Evolutionary conservation across 148 eudicot species (phyloP).

Genomic region (Rheum nobile): DNA sequence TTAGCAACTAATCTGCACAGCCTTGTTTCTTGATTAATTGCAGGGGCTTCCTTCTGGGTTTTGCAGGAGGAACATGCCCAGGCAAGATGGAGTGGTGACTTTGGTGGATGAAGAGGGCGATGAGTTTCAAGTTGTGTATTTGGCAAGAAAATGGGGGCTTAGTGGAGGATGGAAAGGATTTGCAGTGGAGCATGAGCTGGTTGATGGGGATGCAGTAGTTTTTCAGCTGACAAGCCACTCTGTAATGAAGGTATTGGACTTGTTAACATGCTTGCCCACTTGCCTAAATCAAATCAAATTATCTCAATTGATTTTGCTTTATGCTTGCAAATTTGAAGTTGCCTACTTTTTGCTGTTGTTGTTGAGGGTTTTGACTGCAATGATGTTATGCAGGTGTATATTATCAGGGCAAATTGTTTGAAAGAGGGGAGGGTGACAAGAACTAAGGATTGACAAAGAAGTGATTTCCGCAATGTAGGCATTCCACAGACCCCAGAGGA

Average conservation of each 20-base stretch:
- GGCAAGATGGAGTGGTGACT: constrained; percentile 43
- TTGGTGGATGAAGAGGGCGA: constrained; percentile 66
- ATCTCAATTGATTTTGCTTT: background rate
- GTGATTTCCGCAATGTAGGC: background rate
- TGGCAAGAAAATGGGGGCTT: constrained; percentile 67
- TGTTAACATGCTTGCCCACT: no score
- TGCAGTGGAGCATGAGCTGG: constrained; percentile 52
- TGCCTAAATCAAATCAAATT: no score
- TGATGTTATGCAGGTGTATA: constrained; percentile 1
- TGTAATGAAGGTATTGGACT: constrained; percentile 39
- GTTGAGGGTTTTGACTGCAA: background rate
- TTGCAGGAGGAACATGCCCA: constrained; percentile 51
- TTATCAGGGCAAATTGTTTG: constrained; percentile 5
- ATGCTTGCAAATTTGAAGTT: background rate
- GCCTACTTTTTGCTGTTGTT: background rate
- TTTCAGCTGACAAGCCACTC: constrained; percentile 50
- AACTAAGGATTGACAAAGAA: background rate
- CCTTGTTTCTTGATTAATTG: background rate
- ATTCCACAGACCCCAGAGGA: no score
- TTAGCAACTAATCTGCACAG: background rate
- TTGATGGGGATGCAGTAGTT: constrained; percentile 77
- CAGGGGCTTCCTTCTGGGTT: constrained; percentile 42
- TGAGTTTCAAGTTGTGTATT: constrained; percentile 49
- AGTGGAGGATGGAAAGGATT: constrained; percentile 97
- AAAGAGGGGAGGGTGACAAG: background rate